Percentiles rank a stretch among this genome's conserved stretches.
These are phyloP conservation scores for Lasiosphaeria miniovina DNA, from an alignment of 495 filamentous ascomycete genomes.

Conservation along the genomic window DNA sequence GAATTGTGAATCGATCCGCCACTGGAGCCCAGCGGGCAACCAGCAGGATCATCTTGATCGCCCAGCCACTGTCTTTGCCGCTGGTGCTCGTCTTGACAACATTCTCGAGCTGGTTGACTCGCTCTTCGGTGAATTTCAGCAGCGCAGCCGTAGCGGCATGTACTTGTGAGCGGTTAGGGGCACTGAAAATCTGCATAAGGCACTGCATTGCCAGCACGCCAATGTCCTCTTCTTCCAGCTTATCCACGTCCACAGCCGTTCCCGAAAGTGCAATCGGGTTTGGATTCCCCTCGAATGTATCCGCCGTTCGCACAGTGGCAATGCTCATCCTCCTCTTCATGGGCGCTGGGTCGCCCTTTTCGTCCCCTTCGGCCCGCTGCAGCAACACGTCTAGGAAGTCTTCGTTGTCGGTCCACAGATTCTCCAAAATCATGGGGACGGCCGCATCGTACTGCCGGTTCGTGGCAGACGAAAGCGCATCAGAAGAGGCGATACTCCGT, in stretches of 20 bases:
- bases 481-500: slow-evolving; percentile 71
- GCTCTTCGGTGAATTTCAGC: slow-evolving; percentile 65
- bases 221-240: slow-evolving; percentile 81
- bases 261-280: slow-evolving; percentile 70
- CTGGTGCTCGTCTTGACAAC: slow-evolving; percentile 33
- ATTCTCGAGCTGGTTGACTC: slow-evolving; percentile 49
- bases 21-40: slow-evolving; percentile 83
- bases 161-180: slow-evolving; percentile 72
- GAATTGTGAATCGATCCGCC: slow-evolving; percentile 83
- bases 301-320: slow-evolving; percentile 70
- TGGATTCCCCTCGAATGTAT: slow-evolving; percentile 57
- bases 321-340: slow-evolving; percentile 69
- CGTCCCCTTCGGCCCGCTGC: slow-evolving; percentile 57
- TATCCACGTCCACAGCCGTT: slow-evolving; percentile 78
- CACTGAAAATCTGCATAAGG: slow-evolving; percentile 73
- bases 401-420: slow-evolving; percentile 74
- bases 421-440: slow-evolving; percentile 78
- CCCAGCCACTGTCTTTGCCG: slow-evolving; percentile 61
- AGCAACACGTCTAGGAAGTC: slow-evolving; percentile 62
- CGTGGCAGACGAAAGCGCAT: slow-evolving; percentile 68
- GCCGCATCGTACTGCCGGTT: slow-evolving; percentile 71
- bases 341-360: slow-evolving; percentile 62
- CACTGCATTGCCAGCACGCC: slow-evolving; percentile 77
- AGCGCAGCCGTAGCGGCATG: slow-evolving; percentile 67
- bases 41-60: slow-evolving; percentile 72